Base-by-base conservation (phyloP, 2,329 filamentous ascomycete species). In the Beauveria varroae region DNA sequence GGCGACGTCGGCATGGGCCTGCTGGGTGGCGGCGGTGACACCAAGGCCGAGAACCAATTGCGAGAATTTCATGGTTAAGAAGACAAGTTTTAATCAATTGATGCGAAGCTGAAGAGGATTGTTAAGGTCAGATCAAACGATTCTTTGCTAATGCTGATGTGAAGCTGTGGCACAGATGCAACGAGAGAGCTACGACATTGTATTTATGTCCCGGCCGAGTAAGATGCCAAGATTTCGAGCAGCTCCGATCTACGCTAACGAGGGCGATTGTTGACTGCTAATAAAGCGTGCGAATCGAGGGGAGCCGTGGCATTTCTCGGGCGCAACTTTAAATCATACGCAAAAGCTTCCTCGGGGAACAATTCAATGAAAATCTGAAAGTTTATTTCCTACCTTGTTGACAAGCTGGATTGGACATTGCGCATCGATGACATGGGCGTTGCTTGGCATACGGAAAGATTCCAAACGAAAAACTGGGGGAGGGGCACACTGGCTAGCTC, bases 1-100 rank as follows among this genome's bases (percentile, higher is more conserved):
- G 9, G 71, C 68, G 28, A 68, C 69, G 56, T 65, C 68, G 9
- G 62, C 55, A 2, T 54, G 49, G 12, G 60, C 24, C 26, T 62
- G 43, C 9, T 61, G 18, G n/a, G 60, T 57, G 40, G 40, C 16
- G 41, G 60, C 47, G 1, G 53, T 26, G n/a, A 54, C 49, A 28
- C 24, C 60, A 20, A 57, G 47, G 7, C 46, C 47, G 3, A 58
- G 20, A 41, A 62, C 28, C 14, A 58, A n/a, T 14, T 57, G 37
- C 26, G 46, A 55, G 12, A 53, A 40, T 28, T 62, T 62, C 60
- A 62, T 62, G 14, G 18, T 49, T 10, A 30, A 22, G 2, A 6
- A 20, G 3, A 16, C 18, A 28, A 24, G n/a, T 22, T 34, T 22
- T 18, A 4, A 40, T 49, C 1, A 28, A 16, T 20, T 20, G 16